Evolutionary conservation across 1,284 basidiomycete species (phyloP).

Genomic region (Apiotrichum laibachii): DNA sequence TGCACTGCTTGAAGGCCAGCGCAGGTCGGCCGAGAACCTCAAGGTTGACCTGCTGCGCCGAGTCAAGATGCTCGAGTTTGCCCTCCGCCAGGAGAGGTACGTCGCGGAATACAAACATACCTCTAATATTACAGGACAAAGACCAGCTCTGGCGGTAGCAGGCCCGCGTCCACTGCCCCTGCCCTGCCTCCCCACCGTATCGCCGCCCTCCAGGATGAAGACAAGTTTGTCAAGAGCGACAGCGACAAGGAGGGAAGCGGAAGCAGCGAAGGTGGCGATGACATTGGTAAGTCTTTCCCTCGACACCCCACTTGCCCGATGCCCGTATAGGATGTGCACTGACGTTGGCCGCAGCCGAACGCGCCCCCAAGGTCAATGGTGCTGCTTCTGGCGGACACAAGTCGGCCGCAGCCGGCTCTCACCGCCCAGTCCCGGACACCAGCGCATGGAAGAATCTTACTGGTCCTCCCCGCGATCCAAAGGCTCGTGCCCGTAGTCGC

Average conservation of each 20-base stretch:
- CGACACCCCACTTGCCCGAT: no score
- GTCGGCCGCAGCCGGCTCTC: conserved; percentile 22
- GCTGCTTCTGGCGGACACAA: conserved; percentile 27
- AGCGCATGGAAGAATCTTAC: conserved; percentile 62
- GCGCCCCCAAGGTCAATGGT: conserved; percentile 30
- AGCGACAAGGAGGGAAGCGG: conserved; percentile 44
- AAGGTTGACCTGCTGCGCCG: conserved; percentile 92
- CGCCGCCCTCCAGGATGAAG: conserved; percentile 48
- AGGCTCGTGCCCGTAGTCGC: conserved; percentile 86
- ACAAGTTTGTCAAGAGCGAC: conserved; percentile 28
- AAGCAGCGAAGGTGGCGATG: conserved; percentile 45
- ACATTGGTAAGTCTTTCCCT: conserved; percentile 22
- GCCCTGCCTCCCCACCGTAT: conserved; percentile 45
- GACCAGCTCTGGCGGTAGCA: conserved; percentile 34
- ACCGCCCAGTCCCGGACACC: conserved; percentile 28
- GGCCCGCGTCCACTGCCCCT: conserved; percentile 15
- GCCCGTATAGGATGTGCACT: background rate
- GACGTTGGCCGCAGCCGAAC: conserved; percentile 7
- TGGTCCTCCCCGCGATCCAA: conserved; percentile 76
- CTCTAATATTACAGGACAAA: conserved; percentile 62
- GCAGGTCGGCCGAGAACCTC: conserved; percentile 92
- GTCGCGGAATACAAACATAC: conserved; percentile 30
- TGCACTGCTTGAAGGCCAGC: conserved; percentile 94
- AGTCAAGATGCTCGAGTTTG: conserved; percentile 99
- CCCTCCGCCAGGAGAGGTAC: conserved; percentile 86